Evolutionary conservation across 306 rosid genomes (phyloP), one percentile per base, ranked within the genome.

Genomic region (Amphicarpaea edgeworthii): DNA sequence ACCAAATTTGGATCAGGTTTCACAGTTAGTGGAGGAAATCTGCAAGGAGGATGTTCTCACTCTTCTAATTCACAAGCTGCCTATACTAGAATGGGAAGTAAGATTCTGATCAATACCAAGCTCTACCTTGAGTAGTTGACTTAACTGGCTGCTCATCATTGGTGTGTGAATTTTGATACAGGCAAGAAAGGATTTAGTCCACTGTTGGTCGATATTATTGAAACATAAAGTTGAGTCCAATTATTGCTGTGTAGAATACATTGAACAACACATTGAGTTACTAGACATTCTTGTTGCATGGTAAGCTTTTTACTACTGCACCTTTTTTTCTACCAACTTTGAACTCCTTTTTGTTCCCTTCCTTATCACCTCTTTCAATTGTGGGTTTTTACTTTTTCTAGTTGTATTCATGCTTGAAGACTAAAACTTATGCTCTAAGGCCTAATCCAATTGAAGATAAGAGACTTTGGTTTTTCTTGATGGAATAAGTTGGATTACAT

Each of bases 21-120:
- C 81, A 3, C 99, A 86, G 85, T 87, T 95, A 37, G 91, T 83
- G 12, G 84, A 83, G 40, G 99, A 95, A 80, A 83, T 95, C 24
- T 95, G 97, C 83, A 95, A 87, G 76, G 97, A 92, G 85, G 95
- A 86, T 78, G 88, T 88, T 66, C 81, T 96, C 73, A 69, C 86
- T 72, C 93, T 95, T 72, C 72, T 95, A 42, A 53, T 95, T 76
- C 96, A 95, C 85, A 90, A 90, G 85, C 76, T 95, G 61, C 88
- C 96, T 21, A 69, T 83, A 81, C 84, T 95, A 71, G 97, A 91
- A 88, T 95, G 99, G 99, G 97, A 92, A 88, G 99, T 95, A 87
- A 89, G 99, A 88, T 69, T 68, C 74, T 63, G 47, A 72, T 34
- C 68, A 43, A 19, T 67, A 64, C 71, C 63, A 32, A 24, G 55